A percentile compares a stretch with the other conserved stretches of the same genome.
Conservation (phyloP, 148 eudicot genomes). For the Arbutus unedo region DNA sequence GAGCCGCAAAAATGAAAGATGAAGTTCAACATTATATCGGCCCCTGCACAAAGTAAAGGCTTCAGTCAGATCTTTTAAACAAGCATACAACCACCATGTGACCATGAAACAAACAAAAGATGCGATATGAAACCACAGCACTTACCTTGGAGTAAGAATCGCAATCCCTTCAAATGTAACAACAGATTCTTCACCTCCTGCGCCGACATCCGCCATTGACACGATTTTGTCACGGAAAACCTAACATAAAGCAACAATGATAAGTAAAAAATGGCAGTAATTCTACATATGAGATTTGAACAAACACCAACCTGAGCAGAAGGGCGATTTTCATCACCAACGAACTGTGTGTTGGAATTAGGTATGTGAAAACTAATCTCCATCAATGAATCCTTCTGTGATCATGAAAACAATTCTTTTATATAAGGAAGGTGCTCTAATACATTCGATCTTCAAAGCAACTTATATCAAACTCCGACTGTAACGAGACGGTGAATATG, state of each 20-base stretch:
- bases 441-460: background rate
- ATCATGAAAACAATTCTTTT: conserved; percentile 4
- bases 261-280: background rate
- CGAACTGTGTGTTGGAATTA: conserved; percentile 86
- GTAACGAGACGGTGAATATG: background rate
- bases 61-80: conserved; percentile 5
- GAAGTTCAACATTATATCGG: conserved; percentile 86
- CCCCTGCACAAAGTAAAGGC: conserved; percentile 54
- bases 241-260: conserved; percentile 31
- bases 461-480: background rate
- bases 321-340: conserved; percentile 92
- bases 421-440: background rate
- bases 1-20: conserved; percentile 84
- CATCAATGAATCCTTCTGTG: conserved; percentile 98
- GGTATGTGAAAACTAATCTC: conserved; percentile 95
- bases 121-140: background rate
- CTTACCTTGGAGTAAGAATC: conserved; percentile 90
- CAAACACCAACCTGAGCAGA: conserved; percentile 68
- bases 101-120: background rate
- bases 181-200: conserved; percentile 88
- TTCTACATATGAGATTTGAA: conserved; percentile 4
- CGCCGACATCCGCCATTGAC: conserved; percentile 91
- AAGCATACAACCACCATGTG: background rate
- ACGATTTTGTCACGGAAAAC: conserved; percentile 85
- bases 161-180: conserved; percentile 89